phyloP scores from a whole-genome alignment of 352 stramenopile genomes.

The Blastocystis sp. region DNA sequence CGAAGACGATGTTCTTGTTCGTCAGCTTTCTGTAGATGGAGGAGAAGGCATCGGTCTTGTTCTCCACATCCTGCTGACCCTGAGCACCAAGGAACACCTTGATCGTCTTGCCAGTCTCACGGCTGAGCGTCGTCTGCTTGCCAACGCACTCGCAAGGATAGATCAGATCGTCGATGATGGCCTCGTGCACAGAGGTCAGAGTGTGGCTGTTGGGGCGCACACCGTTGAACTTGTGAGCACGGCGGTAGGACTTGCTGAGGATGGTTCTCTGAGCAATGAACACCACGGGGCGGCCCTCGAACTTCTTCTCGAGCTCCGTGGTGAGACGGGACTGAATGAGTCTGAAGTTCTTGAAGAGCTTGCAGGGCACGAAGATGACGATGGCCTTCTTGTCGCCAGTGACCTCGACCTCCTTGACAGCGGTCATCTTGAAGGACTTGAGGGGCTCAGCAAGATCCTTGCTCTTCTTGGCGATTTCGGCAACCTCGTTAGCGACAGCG shows the following conservation, averaged over 20 bases:
- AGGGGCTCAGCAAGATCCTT: conserved; percentile 24
- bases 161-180: conserved; percentile 94
- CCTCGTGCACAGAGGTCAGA: conserved; percentile 94
- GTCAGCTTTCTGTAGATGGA: conserved; percentile 99
- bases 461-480: conserved; percentile 21
- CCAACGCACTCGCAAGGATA: conserved; percentile 98
- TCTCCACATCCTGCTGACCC: conserved; percentile 97
- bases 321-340: conserved; percentile 96
- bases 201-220: conserved; percentile 91
- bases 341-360: conserved; percentile 91
- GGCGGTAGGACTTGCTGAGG: conserved; percentile 90
- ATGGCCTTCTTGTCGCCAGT: conserved; percentile 88
- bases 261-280: conserved; percentile 98
- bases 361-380: conserved; percentile 96
- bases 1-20: conserved; percentile 98
- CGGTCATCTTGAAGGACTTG: conserved; percentile 69
- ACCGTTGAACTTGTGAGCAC: conserved; percentile 87
- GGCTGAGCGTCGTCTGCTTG: conserved; percentile 93
- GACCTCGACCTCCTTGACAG: conserved; percentile 95
- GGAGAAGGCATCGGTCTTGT: conserved; percentile 95
- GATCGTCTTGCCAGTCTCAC: conserved; percentile 92
- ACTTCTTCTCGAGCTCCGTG: conserved; percentile 99
- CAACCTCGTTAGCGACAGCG: conserved; percentile 8
- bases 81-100: conserved; percentile 97
- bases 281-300: conserved; percentile 93